Conservation (phyloP, 441 rosid genomes). For the Adansonia gregorii region DNA sequence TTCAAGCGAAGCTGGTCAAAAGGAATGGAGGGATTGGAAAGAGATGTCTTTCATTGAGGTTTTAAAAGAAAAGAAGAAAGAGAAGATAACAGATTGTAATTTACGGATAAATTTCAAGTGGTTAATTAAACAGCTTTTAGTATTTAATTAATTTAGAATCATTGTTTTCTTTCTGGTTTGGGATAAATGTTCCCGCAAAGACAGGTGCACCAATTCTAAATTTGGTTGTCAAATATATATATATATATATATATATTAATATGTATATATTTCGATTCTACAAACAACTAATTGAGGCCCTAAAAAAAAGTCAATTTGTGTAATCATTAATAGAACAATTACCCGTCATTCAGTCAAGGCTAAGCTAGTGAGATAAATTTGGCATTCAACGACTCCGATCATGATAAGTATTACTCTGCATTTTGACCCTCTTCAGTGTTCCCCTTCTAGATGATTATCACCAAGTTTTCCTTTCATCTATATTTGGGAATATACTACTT, state of each 20-base stretch:
- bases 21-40: conserved; percentile 13
- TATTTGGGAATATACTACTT: not conserved
- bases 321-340: not conserved
- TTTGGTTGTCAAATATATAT: not conserved
- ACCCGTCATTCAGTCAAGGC: not conserved
- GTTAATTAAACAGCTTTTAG: not conserved
- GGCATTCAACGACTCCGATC: too few relatives aligned
- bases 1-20: not conserved
- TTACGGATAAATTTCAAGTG: not conserved
- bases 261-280: not conserved
- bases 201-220: conserved; percentile 29
- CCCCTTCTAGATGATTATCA: not conserved
- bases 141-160: not conserved
- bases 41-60: not conserved
- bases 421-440: too few relatives aligned
- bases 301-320: not conserved
- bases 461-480: not conserved
- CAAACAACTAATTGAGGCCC: not conserved
- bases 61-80: not conserved
- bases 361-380: not conserved
- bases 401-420: too few relatives aligned
- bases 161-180: not conserved
- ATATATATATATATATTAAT: too few relatives aligned
- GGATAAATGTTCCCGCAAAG: conserved; percentile 22
- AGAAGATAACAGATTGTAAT: not conserved